Evolutionary conservation across 139 green algal genomes (phyloP), one percentile per base, ranked within the genome.

Genomic region (Trebouxia sp.): DNA sequence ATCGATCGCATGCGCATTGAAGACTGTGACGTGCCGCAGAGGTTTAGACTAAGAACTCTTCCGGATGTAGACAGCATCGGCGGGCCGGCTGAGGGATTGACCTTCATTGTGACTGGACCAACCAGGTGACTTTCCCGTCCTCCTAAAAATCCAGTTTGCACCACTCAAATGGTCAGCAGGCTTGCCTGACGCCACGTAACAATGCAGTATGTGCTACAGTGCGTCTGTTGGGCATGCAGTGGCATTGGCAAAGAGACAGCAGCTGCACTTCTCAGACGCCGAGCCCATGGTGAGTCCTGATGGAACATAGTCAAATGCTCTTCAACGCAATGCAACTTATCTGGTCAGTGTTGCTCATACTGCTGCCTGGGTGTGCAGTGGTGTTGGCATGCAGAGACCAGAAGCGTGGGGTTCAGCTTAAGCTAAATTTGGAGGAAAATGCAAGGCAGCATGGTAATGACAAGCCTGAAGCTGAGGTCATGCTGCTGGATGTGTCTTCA

Each of bases 201-300:
- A 22, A 42, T 30, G 3, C 37, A 65, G 41, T 43, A 32, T 35
- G 67, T 78, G 65, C n/a, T 41, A 14, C 14, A 53, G 47, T 6
- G 24, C 10, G 56, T 62, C 24, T 65, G 30, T 37, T 70, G 32
- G 32, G 62, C n/a, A 47, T 82, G 84, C 86, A 96, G 92, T 69
- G 92, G 92, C 69, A 97, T 97, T 51, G 92, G 92, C 35, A 53
- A 80, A 55, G 90, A 93, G 79, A 94, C 92, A 39, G 91, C 92
- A 11, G 80, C 80, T 30, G 89, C 82, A 15, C 81, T 97, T 26
- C 85, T 82, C 0, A 80, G 87, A 8, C 75, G 90, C 9, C 88
- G 88, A 5, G 90, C 89, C 12, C 87, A 90, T 72, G 92, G 89
- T 93, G 82, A 69, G 24, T n/a, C n/a, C n/a, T n/a, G n/a, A n/a